Evolutionary conservation across 202 grass and related monocot genomes (phyloP), one percentile per base, ranked within the genome.

Genomic region (Carex sylvatica): DNA sequence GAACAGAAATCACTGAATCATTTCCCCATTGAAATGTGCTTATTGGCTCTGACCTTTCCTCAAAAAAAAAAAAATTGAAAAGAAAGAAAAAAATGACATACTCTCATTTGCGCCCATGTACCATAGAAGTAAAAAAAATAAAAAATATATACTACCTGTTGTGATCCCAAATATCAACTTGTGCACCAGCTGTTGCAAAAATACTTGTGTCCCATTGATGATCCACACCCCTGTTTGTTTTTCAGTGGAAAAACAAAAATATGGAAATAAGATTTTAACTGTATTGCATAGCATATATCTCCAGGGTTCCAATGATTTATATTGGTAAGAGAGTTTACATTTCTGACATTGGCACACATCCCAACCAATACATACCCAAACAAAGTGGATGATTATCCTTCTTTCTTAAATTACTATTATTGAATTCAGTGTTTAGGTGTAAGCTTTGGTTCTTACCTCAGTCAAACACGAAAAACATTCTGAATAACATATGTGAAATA

Each of bases 141-240:
- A 54, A 80, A 82, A 68, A 3, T 31, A 52, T 66, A 52, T 54
- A 47, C 42, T 86, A 98, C 95, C 92, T 98, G 73, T 95, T 93
- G 83, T 87, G 92, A 89, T 98, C 95, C 95, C 95, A 98, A 93
- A 98, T 90, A 87, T 95, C 95, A 74, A 98, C 92, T 83, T 95
- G 95, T 55, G 95, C 91, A 85, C 95, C 95, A 81, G 88, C 96
- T 54, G 96, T 98, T 44, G 92, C 92, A 87, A 98, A 98, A 79
- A 98, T 89, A 82, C 70, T 84, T 56, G 87, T 84, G 70, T 89
- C 92, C 95, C 95, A 98, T 71, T 98, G 95, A 82, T 98, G 95
- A 87, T 98, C 95, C 74, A 90, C 92, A 82, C 87, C 92, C 92
- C 92, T 95, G 87, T 51, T 82, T 77, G 5, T 14, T 15, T 51